Base-by-base conservation (phyloP, 768 basidiomycete genomes). In the Mycena indigotica region DNA sequence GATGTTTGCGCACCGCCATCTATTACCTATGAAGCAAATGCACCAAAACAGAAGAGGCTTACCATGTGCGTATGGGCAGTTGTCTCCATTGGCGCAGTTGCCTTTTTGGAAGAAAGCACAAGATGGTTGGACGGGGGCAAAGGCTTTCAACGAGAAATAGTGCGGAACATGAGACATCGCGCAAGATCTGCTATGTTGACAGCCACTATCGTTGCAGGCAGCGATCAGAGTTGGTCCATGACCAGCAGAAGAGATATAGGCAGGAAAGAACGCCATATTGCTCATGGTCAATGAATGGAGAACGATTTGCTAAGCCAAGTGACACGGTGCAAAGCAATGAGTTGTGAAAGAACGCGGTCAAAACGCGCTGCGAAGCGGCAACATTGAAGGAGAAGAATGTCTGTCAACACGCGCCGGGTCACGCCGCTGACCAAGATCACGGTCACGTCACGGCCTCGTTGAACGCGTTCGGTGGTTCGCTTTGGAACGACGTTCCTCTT, bases 171-270 rank as follows among this genome's bases (percentile, higher is more conserved):
- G 32, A 13, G 23, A 56, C 28, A 45, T 3, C 6, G 62, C 56
- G 23, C 62, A 63, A 15, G 62, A 45, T 17, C 15, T 35, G 21
- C 52, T 53, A 38, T 63, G 62, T 51, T 45, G 25, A 45, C 62
- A 63, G 29, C 62, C 62, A 48, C 25, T 56, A 48, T 23, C 28
- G 28, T 59, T 59, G 40, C 61, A 63, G 13, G 35, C 41, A n/a
- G 46, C 46, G 25, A 48, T 28, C 13, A 48, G 46, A 4, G 41
- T 8, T 16, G 41, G 15, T 15, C 41, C 41, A 21, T 19, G 10
- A 35, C 32, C 32, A 8, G 32, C 32, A 17, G 10, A 8, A 35
- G 8, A 17, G 17, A 35, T 17, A 35, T 35, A 35, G 32, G 8
- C 10, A 17, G 32, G 32, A 35, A 35, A 35, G 32, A 35, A 8